Conservation (phyloP, 257 asterid species). For the Orobanche coerulescens region DNA sequence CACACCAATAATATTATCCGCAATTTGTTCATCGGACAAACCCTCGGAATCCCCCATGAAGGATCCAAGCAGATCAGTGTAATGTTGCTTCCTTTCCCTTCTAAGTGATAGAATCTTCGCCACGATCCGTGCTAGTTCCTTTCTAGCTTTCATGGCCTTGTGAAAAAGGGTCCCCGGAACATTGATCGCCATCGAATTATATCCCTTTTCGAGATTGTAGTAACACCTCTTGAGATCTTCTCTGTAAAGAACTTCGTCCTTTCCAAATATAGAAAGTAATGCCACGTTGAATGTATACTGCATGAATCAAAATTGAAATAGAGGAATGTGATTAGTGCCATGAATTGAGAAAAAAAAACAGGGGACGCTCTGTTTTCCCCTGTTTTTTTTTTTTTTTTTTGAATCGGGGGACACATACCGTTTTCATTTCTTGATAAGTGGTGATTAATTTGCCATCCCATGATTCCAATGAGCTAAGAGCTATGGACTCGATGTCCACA, state of each 20-base stretch:
- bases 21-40: conserved; percentile 59
- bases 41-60: conserved; percentile 66
- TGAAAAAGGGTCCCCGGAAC: conserved; percentile 68
- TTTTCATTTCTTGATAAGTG: conserved; percentile 79
- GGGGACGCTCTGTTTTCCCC: conserved; percentile 32
- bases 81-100: conserved; percentile 28
- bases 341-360: conserved; percentile 11
- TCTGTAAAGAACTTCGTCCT: conserved; percentile 51
- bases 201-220: conserved; percentile 64
- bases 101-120: conserved; percentile 43
- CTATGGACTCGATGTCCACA: conserved; percentile 42
- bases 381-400: conserved; percentile 9
- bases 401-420: conserved; percentile 29
- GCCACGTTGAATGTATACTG: conserved; percentile 85
- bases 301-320: conserved; percentile 20
- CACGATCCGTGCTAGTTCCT: conserved; percentile 50
- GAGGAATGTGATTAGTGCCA: background rate
- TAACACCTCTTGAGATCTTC: conserved; percentile 69
- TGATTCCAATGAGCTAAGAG: conserved; percentile 32
- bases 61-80: conserved; percentile 60
- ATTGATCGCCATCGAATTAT: conserved; percentile 68
- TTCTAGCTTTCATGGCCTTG: conserved; percentile 71
- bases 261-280: conserved; percentile 63
- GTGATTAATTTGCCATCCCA: conserved; percentile 60
- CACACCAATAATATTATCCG: conserved; percentile 67